Evolutionary conservation across 2,329 filamentous ascomycete species (phyloP).

Genomic region (Colletotrichum somersetense): DNA sequence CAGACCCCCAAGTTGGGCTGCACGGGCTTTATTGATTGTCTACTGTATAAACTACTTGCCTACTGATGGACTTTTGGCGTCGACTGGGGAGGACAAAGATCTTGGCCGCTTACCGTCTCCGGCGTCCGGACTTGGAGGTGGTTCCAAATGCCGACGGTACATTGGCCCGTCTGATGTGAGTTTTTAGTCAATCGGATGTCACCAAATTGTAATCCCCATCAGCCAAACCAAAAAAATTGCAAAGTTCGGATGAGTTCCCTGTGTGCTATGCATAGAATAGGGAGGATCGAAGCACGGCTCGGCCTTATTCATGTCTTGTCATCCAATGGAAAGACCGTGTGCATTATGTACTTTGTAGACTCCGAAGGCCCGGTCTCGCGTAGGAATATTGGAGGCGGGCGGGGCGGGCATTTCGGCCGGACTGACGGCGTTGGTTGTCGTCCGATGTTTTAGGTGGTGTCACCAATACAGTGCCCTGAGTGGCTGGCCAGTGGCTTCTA

Average conservation of each 20-base stretch:
- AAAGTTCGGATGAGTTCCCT: not conserved
- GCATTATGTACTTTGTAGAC: not conserved
- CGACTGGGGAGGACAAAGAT: conserved; percentile 17
- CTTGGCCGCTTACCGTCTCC: conserved; percentile 13
- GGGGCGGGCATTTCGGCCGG: not conserved
- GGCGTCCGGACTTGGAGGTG: not conserved
- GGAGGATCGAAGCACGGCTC: not conserved
- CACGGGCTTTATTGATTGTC: not conserved
- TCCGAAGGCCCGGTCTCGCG: conserved; percentile 31
- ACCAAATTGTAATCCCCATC: not conserved
- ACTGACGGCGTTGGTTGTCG: conserved; percentile 11
- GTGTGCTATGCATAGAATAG: not conserved
- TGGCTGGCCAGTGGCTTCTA: not conserved
- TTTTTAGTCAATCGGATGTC: not conserved
- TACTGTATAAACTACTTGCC: too few species aligned
- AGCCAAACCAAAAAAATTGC: too few species aligned
- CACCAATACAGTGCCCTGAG: not conserved
- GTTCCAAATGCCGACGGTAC: not conserved
- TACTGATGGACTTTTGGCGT: conserved; percentile 18
- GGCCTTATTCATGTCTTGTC: not conserved
- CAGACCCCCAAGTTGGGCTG: not conserved
- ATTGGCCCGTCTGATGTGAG: conserved; percentile 10
- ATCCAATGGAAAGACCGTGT: not conserved
- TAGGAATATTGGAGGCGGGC: not conserved
- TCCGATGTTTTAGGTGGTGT: conserved; percentile 29